Evolutionary conservation across 2,329 filamentous ascomycete species (phyloP).

Genomic region (Pseudogymnoascus sp.): DNA sequence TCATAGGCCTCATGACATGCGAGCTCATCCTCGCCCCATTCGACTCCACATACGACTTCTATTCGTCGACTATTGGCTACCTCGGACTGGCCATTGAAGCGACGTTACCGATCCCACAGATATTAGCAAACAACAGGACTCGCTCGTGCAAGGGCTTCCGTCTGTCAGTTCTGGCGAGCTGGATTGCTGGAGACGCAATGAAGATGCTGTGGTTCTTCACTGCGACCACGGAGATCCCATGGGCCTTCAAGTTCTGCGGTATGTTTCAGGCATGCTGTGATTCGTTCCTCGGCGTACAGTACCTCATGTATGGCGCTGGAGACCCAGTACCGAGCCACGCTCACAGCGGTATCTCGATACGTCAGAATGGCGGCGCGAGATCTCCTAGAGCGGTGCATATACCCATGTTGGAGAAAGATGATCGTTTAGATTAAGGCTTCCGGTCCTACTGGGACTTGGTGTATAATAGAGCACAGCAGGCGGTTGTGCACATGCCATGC

Average conservation of each 20-base stretch:
- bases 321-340: slow-evolving; percentile 16
- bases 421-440: slow-evolving; percentile 18
- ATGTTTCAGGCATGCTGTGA: slow-evolving; percentile 76
- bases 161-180: slow-evolving; percentile 66
- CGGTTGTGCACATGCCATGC: background rate
- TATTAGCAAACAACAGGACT: slow-evolving; percentile 60
- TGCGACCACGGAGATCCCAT: slow-evolving; percentile 59
- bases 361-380: background rate
- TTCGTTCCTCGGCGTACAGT: slow-evolving; percentile 65
- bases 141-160: slow-evolving; percentile 72
- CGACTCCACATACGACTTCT: slow-evolving; percentile 50
- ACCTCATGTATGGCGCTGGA: slow-evolving; percentile 58
- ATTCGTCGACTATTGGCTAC: slow-evolving; percentile 62
- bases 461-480: background rate
- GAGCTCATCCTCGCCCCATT: slow-evolving; percentile 60
- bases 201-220: slow-evolving; percentile 86
- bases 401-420: slow-evolving; percentile 25
- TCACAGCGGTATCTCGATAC: background rate
- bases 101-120: slow-evolving; percentile 72
- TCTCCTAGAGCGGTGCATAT: slow-evolving; percentile 15
- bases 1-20: slow-evolving; percentile 49
- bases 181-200: slow-evolving; percentile 74
- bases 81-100: slow-evolving; percentile 73
- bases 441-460: background rate
- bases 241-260: slow-evolving; percentile 75